phyloP scores from a whole-genome alignment of 2,329 filamentous ascomycete genomes.

The Colletotrichum kahawae region DNA sequence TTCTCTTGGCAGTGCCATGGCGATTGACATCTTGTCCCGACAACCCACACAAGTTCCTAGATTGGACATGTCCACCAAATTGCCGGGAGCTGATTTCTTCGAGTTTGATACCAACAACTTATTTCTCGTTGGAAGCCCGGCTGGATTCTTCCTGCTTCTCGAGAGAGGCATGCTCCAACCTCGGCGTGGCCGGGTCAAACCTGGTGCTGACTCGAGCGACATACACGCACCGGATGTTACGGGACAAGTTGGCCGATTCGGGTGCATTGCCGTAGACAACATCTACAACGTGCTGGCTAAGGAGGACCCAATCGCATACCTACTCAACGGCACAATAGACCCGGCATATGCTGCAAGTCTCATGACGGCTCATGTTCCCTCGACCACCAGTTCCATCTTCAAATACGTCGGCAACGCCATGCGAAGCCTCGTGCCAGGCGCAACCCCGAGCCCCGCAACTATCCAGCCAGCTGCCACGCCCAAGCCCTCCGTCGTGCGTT shows the following conservation, averaged over 20 bases:
- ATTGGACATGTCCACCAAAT: conserved; percentile 44
- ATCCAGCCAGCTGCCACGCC: conserved; percentile 28
- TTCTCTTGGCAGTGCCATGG: conserved; percentile 93
- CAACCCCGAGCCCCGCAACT: conserved; percentile 27
- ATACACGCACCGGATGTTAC: conserved; percentile 63
- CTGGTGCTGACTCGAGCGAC: conserved; percentile 72
- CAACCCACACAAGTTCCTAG: conserved; percentile 77
- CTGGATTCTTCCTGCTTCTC: conserved; percentile 89
- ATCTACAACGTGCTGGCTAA: conserved; percentile 88
- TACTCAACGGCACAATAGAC: conserved; percentile 90
- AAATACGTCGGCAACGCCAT: conserved; percentile 68
- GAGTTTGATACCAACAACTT: conserved; percentile 92
- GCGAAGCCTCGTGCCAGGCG: conserved; percentile 64
- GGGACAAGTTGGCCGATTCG: conserved; percentile 81
- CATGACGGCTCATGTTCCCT: conserved; percentile 80
- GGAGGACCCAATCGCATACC: conserved; percentile 82
- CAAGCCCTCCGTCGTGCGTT: conserved; percentile 46
- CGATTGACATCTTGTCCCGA: conserved; percentile 85
- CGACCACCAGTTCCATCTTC: conserved; percentile 68
- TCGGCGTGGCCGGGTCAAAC: conserved; percentile 76
- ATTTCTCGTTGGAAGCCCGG: conserved; percentile 89
- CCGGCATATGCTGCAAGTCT: conserved; percentile 77
- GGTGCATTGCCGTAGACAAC: conserved; percentile 93
- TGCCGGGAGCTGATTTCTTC: conserved; percentile 66
- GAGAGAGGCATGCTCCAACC: conserved; percentile 77